These are phyloP conservation scores for Cladosporium sp. DNA, from an alignment of 2,329 filamentous ascomycete genomes.

Conservation along the genomic window DNA sequence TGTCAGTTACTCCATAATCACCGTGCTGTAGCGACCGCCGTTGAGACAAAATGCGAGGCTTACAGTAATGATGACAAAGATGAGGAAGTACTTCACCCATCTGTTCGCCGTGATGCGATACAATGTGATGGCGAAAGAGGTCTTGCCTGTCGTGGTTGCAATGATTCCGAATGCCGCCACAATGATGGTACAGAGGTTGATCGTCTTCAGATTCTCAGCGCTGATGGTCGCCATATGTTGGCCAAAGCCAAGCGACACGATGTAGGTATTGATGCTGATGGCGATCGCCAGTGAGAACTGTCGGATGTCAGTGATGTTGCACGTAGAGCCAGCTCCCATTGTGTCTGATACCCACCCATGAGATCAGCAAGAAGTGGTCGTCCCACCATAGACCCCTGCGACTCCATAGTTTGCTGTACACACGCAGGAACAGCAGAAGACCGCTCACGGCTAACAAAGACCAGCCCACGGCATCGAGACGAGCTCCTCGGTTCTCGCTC, in stretches of 20 bases:
- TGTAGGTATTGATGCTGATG: slow-evolving; percentile 3
- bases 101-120: not conserved
- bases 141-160: slow-evolving; percentile 9
- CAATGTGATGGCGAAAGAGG: slow-evolving; percentile 10
- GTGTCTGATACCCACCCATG: slow-evolving; percentile 1
- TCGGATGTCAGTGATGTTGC: not conserved
- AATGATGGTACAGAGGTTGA: slow-evolving; percentile 8
- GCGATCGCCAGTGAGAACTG: slow-evolving; percentile 2
- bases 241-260: slow-evolving; percentile 5
- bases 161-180: slow-evolving; percentile 6
- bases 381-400: slow-evolving; percentile 10
- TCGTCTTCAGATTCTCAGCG: slow-evolving; percentile 4
- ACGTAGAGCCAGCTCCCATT: too few species aligned
- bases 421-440: not conserved
- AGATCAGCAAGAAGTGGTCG: slow-evolving; percentile 10
- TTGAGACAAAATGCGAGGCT: not conserved
- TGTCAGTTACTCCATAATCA: not conserved
- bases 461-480: slow-evolving; percentile 2
- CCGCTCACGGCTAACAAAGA: not conserved
- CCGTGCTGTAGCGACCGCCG: not conserved
- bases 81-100: slow-evolving; percentile 9
- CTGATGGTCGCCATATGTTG: slow-evolving; percentile 4
- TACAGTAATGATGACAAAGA: slow-evolving; percentile 12
- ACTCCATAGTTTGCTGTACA: slow-evolving; percentile 10
- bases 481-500: not conserved